phyloP scores from a whole-genome alignment of 768 basidiomycete genomes.

The Jaapia argillacea region DNA sequence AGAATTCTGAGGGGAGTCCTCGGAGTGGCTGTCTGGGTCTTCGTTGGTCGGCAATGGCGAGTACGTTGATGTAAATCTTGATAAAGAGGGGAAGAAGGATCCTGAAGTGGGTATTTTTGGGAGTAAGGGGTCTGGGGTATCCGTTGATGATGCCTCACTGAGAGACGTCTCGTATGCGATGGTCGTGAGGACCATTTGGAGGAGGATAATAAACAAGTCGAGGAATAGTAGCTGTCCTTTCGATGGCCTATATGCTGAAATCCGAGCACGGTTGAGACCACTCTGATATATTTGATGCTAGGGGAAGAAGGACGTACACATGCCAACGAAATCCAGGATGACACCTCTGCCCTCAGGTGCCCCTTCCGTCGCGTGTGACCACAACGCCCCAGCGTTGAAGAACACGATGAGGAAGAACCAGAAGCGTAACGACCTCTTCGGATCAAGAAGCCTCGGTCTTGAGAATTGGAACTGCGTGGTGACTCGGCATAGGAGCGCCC shows the following conservation, averaged over 20 bases:
- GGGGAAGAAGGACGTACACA: slow-evolving; percentile 41
- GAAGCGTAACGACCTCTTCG: slow-evolving; percentile 55
- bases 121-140: slow-evolving; percentile 29
- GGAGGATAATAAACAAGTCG: slow-evolving; percentile 55
- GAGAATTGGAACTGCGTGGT: slow-evolving; percentile 56
- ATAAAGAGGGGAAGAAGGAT: slow-evolving; percentile 10
- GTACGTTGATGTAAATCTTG: too few species aligned
- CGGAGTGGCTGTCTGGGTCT: background rate
- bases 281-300: background rate
- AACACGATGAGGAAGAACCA: slow-evolving; percentile 50
- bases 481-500: slow-evolving; percentile 42
- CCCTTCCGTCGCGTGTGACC: slow-evolving; percentile 46
- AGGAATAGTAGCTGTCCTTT: slow-evolving; percentile 54
- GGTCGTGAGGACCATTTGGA: slow-evolving; percentile 57
- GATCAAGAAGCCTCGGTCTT: slow-evolving; percentile 57
- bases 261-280: slow-evolving; percentile 7
- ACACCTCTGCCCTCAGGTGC: slow-evolving; percentile 49
- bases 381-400: slow-evolving; percentile 50
- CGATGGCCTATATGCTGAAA: slow-evolving; percentile 51
- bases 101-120: slow-evolving; percentile 17
- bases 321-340: slow-evolving; percentile 71
- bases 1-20: slow-evolving; percentile 8
- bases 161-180: slow-evolving; percentile 58
- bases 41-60: slow-evolving; percentile 2
- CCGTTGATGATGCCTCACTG: slow-evolving; percentile 28